Base-by-base conservation (phyloP, 73 alveolate species). In the Urostyla sp. region DNA sequence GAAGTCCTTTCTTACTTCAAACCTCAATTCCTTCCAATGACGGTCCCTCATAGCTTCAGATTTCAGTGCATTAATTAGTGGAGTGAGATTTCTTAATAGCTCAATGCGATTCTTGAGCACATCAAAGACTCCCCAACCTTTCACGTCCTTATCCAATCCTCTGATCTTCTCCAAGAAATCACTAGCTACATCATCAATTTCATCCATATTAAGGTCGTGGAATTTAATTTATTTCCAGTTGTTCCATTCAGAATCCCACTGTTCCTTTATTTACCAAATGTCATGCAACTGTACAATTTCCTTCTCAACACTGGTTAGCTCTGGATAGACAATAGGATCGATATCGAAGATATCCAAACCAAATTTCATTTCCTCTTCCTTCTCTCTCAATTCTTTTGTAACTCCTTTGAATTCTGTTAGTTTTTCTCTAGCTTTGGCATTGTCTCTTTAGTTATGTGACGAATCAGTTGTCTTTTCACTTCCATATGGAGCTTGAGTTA, bases 1-100 rank as follows among this genome's bases (percentile, higher is more conserved):
- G 72, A 93, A 77, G 37, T 82, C 90, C 23, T 87, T 90, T 81
- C 90, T 92, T 52, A 97, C 93, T 81, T 98, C 99, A 55, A 86
- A 72, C 87, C 92, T 92, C 27, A 98, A 90, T 51, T 94, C 98
- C 38, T 92, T 96, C 98, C 99, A 97, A 88, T 98, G 99, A 34
- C 99, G 90, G 43, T 95, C 98, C 79, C 99, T 93, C 99, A 98
- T 97, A 69, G 98, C 98, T 50, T 96, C 98, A 52, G 93, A 93
- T 60, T 99, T 92, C 59, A 98, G 90, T 77, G 95, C 94, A 48
- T 88, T 90, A 60, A 98, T 94, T 58, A 98, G 89, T 34, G 99
- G 99, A 91, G 97, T 93, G 46, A 98, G 80, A 26, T 66, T 57
- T 75, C 92, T 81, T 84, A 92, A 92, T 36, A 84, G 37, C 38